phyloP scores from a whole-genome alignment of 1,139 yeast genomes.

The Sugiyamaella japonica region DNA sequence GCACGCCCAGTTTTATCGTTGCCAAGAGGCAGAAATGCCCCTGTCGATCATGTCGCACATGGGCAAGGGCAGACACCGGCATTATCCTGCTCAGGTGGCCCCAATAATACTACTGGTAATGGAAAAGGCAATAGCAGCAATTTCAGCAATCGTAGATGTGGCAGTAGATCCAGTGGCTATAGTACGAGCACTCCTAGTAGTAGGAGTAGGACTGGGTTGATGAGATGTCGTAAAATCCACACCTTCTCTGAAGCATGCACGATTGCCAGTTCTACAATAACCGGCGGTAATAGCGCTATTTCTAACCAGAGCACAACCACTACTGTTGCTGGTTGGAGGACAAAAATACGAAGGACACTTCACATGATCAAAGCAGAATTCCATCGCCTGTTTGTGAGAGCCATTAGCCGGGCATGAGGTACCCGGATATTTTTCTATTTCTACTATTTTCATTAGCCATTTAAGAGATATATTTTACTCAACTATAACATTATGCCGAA shows the following conservation, averaged over 20 bases:
- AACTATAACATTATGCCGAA: neutral
- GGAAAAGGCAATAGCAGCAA: neutral
- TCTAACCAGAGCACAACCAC: neutral
- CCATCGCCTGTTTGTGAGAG: neutral
- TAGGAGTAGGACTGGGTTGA: neutral
- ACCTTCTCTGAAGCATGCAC: neutral
- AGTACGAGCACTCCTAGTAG: neutral
- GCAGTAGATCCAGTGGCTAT: neutral
- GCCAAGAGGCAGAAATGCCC: conserved; percentile 1
- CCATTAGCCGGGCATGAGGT: neutral
- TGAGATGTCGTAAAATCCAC: neutral
- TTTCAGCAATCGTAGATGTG: neutral
- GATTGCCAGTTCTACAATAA: neutral
- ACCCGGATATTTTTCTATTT: neutral
- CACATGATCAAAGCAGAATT: neutral
- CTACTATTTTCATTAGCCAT: conserved; percentile 2
- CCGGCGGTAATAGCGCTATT: neutral
- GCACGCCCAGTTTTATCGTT: neutral
- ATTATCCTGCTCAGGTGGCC: no score
- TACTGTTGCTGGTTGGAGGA: conserved; percentile 1
- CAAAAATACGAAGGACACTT: conserved; percentile 4
- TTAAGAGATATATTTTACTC: neutral
- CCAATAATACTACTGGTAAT: neutral
- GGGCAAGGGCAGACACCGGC: neutral
- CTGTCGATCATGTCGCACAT: conserved; percentile 10